Evolutionary conservation across 768 basidiomycete species (phyloP).

Genomic region (Trametes cinnabarina): DNA sequence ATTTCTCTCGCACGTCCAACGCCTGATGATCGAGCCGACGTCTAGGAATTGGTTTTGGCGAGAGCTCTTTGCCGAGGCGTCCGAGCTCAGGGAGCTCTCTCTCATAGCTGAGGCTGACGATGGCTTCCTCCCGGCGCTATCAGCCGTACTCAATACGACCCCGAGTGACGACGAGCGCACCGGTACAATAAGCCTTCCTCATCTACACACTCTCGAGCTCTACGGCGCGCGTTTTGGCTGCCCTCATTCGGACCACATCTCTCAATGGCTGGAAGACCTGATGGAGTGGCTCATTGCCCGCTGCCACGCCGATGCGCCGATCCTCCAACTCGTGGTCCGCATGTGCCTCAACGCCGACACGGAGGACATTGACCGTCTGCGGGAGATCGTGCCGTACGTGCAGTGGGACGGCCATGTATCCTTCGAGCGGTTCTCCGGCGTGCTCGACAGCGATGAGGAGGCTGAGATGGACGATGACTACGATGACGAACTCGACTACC

Average conservation of each 20-base stretch:
- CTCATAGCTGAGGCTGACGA: not conserved
- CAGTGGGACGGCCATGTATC: not conserved
- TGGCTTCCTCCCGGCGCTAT: not conserved
- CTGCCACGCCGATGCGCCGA: not conserved
- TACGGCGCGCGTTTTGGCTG: conserved; percentile 1
- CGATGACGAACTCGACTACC: not conserved
- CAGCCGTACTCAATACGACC: not conserved
- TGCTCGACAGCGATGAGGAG: not conserved
- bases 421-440: not conserved
- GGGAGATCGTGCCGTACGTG: not conserved
- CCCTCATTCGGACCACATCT: not conserved
- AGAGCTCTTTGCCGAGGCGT: not conserved
- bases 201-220: conserved; percentile 3
- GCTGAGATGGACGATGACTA: not conserved
- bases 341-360: not conserved
- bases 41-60: conserved; percentile 1
- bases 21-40: not conserved
- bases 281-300: not conserved
- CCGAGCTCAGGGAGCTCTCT: not conserved
- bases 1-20: not conserved
- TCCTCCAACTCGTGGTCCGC: not conserved
- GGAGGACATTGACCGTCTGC: not conserved
- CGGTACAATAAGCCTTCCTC: not conserved
- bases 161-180: not conserved
- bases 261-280: not conserved